phyloP scores from a whole-genome alignment of 768 basidiomycete genomes.

The Boletus rubroflammeus region DNA sequence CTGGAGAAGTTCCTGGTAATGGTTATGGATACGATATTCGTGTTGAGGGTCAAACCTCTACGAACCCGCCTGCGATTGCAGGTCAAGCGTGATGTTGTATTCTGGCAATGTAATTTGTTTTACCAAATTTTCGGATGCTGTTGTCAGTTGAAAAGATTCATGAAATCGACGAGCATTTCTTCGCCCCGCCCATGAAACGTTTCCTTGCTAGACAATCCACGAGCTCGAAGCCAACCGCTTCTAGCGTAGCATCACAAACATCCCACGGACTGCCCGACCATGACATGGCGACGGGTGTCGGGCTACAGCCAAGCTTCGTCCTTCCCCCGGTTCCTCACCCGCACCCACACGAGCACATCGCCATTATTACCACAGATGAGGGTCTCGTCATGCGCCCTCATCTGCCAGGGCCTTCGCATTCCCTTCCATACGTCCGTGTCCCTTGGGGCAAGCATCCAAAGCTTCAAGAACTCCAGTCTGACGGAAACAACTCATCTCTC shows the following conservation, averaged over 20 bases:
- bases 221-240: conserved; percentile 2
- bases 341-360: conserved; percentile 65
- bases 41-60: conserved; percentile 51
- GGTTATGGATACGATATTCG: conserved; percentile 83
- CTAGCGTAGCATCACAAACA: not conserved
- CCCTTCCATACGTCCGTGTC: conserved; percentile 43
- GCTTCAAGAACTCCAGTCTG: conserved; percentile 48
- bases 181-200: conserved; percentile 29
- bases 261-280: not conserved
- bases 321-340: conserved; percentile 75
- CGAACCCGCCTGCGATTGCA: conserved; percentile 42
- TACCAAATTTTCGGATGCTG: conserved; percentile 2
- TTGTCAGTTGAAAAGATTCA: not conserved
- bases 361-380: conserved; percentile 52
- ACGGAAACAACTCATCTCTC: conserved; percentile 31
- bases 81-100: conserved; percentile 29
- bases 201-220: conserved; percentile 24
- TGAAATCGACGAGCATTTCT: not conserved
- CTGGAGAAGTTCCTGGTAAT: conserved; percentile 63
- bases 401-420: conserved; percentile 27
- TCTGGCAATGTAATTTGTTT: conserved; percentile 18
- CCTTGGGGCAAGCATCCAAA: conserved; percentile 56
- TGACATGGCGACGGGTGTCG: conserved; percentile 8
- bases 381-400: conserved; percentile 71
- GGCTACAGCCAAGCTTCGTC: conserved; percentile 58